Percentiles rank a stretch among this genome's conserved stretches.
phyloP scores from a whole-genome alignment of 2,329 filamentous ascomycete genomes.

The Claviceps paspali region DNA sequence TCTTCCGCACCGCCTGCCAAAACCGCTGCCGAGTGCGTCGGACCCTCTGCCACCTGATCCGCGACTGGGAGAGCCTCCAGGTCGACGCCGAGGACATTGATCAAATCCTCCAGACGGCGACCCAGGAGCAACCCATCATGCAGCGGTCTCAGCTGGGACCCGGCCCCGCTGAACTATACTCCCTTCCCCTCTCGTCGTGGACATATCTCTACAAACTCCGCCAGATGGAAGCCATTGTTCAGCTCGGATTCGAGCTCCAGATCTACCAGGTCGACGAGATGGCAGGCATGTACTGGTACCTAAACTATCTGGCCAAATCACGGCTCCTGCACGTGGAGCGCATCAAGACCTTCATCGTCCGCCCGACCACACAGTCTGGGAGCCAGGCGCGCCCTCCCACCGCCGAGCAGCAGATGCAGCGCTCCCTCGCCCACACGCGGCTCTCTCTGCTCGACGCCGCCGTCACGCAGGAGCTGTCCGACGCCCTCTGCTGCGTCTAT shows the following conservation, averaged over 20 bases:
- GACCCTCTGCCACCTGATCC: conserved; percentile 69
- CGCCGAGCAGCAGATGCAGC: conserved; percentile 28
- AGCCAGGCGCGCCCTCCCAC: conserved; percentile 9
- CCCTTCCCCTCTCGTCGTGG: conserved; percentile 74
- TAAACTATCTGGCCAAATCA: conserved; percentile 57
- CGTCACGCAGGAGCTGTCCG: conserved; percentile 41
- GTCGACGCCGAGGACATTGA: conserved; percentile 68
- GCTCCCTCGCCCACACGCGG: conserved; percentile 40
- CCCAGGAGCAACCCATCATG: conserved; percentile 43
- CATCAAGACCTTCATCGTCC: conserved; percentile 50
- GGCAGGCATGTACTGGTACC: conserved; percentile 80
- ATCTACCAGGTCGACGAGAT: conserved; percentile 80
- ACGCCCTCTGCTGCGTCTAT: conserved; percentile 47
- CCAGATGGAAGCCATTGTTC: conserved; percentile 73
- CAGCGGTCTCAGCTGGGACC: conserved; percentile 21
- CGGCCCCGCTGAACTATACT: conserved; percentile 38
- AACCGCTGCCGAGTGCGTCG: conserved; percentile 83
- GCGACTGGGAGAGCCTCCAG: conserved; percentile 74
- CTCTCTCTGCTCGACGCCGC: conserved; percentile 49
- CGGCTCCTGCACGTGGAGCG: conserved; percentile 55
- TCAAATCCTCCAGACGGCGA: conserved; percentile 44
- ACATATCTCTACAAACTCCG: conserved; percentile 79
- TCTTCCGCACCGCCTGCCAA: conserved; percentile 72
- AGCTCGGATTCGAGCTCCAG: conserved; percentile 87
- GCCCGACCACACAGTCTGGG: conserved; percentile 18